phyloP scores from a whole-genome alignment of 2,329 filamentous ascomycete genomes.

The Neofusicoccum parvum region DNA sequence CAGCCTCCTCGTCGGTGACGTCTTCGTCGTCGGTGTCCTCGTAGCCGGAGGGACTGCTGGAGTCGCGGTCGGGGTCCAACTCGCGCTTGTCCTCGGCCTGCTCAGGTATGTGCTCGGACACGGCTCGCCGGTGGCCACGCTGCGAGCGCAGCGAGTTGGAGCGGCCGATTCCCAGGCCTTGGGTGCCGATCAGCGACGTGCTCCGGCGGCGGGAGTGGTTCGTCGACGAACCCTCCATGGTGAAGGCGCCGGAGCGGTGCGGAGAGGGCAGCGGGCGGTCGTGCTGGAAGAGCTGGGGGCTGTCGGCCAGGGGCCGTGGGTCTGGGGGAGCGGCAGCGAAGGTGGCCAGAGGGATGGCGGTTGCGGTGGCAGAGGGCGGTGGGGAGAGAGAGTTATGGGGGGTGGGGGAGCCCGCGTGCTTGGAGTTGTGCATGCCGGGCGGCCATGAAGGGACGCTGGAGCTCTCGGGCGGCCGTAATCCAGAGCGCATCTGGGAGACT shows the following conservation, averaged over 20 bases:
- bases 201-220: slow-evolving; percentile 21
- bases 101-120: slow-evolving; percentile 22
- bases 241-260: slow-evolving; percentile 18
- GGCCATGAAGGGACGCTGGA: slow-evolving; percentile 11
- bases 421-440: slow-evolving; percentile 13
- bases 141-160: slow-evolving; percentile 19
- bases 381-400: background rate
- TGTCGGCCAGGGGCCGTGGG: background rate
- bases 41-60: slow-evolving; percentile 51
- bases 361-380: slow-evolving; percentile 13
- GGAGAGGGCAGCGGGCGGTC: slow-evolving; percentile 10
- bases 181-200: slow-evolving; percentile 16
- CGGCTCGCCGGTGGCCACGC: slow-evolving; percentile 14
- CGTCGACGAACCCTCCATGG: slow-evolving; percentile 16
- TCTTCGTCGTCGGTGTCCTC: slow-evolving; percentile 68
- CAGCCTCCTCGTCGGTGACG: slow-evolving; percentile 86
- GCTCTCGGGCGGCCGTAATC: background rate
- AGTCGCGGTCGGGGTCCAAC: slow-evolving; percentile 28
- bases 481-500: too few relatives aligned
- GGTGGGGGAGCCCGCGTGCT: slow-evolving; percentile 10
- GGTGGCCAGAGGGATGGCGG: slow-evolving; percentile 19
- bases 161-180: slow-evolving; percentile 6
- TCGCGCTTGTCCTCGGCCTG: slow-evolving; percentile 17
- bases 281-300: slow-evolving; percentile 6
- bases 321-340: background rate